Conservation (phyloP, 768 basidiomycete genomes). For the Kwoniella bestiolae region DNA sequence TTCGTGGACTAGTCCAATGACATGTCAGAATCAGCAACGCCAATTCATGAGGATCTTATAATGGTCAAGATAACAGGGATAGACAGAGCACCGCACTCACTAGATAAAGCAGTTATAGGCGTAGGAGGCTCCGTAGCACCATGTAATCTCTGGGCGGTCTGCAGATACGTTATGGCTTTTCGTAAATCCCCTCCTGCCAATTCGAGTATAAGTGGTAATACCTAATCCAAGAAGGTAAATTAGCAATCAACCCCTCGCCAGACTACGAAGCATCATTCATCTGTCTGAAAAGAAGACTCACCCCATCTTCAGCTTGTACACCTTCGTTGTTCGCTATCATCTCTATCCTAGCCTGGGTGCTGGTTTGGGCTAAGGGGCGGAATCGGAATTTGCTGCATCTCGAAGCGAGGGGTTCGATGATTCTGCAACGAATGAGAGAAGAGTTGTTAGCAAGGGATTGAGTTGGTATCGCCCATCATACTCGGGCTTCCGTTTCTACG, state of each 20-base stretch:
- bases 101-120: conserved; percentile 73
- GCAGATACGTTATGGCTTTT: conserved; percentile 95
- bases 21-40: not conserved
- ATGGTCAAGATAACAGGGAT: too few relatives aligned
- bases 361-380: conserved; percentile 80
- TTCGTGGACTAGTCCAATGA: conserved; percentile 68
- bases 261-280: not conserved
- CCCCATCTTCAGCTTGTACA: conserved; percentile 61
- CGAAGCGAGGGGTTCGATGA: conserved; percentile 98
- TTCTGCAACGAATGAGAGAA: conserved; percentile 64
- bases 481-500: too few relatives aligned
- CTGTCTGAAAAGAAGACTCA: conserved; percentile 30
- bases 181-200: conserved; percentile 87
- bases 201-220: conserved; percentile 50
- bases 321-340: conserved; percentile 80
- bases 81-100: conserved; percentile 36
- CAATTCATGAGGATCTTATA: not conserved
- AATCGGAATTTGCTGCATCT: conserved; percentile 99
- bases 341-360: conserved; percentile 73
- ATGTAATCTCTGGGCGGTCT: conserved; percentile 89
- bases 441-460: conserved; percentile 2
- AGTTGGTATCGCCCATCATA: too few relatives aligned
- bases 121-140: conserved; percentile 72
- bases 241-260: too few relatives aligned
- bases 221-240: conserved; percentile 26